Base-by-base conservation (phyloP, 352 stramenopile genomes). In the Globisporangium parvum region DNA sequence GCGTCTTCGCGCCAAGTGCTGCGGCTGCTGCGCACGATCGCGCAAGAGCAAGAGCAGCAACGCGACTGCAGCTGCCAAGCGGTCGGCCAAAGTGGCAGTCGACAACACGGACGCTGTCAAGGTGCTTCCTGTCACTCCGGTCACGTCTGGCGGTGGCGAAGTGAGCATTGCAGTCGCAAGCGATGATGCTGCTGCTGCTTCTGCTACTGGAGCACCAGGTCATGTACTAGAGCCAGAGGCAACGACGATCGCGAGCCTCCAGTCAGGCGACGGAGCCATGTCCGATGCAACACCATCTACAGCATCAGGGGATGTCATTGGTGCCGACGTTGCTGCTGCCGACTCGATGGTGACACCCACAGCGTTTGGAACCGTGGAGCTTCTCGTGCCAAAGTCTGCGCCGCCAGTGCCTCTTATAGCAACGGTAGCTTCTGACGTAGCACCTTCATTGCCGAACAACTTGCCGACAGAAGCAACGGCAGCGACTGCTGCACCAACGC, bases 311-410 rank as follows among this genome's bases (percentile, higher is more conserved):
- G 10, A 20, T n/a, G 23, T 8, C 17, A 5, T n/a, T 23, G 18
- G 10, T 8, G 6, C 2, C 18, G 20, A 6, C 3, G 41, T 14
- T 17, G 45, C 10, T 50, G 9, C 45, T 31, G 8, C 23, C 31
- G 12, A 8, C 31, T 37, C 31, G 12, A 5, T 37, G 31, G 31
- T 37, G 31, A 37, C 31, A 37, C 31, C 10, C 31, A 37, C 31
- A 12, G 6, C 31, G 10, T 12, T 37, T 14, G 46, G 46, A 11
- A 23, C 24, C 2, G 46, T 51, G 9, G 23, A 51, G 24, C 14
- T 51, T 3, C 46, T 51, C 15, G 46, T 51, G 46, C 26, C 24
- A n/a, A 51, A 51, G 46, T 51, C 46, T 46, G 41, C 41, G 24
- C 10, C 46, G 10, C 24, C 46, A 39, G 15, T n/a, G 2, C 21